These are phyloP conservation scores for Hyphodiscus sp. DNA, from an alignment of 2,329 filamentous ascomycete genomes.

Conservation along the genomic window DNA sequence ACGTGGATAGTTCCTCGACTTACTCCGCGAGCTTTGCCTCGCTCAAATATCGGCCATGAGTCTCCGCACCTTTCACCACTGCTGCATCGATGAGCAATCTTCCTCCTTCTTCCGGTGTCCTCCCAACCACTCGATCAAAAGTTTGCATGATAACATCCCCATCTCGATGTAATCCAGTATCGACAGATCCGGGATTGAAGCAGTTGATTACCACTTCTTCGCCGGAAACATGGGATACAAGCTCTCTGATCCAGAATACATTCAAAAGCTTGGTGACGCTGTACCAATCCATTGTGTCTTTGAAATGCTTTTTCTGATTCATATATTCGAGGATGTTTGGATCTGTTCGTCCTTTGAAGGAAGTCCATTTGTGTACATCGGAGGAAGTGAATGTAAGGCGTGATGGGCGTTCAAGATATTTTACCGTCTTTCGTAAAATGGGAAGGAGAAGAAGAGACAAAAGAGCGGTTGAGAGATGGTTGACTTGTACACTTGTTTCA, in stretches of 20 bases:
- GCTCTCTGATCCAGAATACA: conserved; percentile 1
- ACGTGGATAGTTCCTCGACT: background rate
- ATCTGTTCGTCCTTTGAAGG: conserved; percentile 4
- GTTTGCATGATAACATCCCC: conserved; percentile 1
- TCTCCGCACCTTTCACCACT: conserved; percentile 1
- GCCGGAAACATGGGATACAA: background rate
- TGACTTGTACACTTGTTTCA: conserved; percentile 6
- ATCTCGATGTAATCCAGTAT: conserved; percentile 3
- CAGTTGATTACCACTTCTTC: conserved; percentile 1
- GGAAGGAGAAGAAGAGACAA: conserved; percentile 1
- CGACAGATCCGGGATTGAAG: conserved; percentile 3
- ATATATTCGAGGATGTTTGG: conserved; percentile 4
- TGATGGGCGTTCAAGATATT: background rate
- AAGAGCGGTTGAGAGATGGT: conserved; percentile 4
- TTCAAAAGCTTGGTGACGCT: background rate
- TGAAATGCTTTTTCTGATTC: conserved; percentile 1
- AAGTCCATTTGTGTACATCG: conserved; percentile 3
- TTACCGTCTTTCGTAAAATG: background rate
- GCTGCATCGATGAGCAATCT: conserved; percentile 3
- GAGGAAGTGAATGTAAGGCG: conserved; percentile 4
- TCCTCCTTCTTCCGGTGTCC: conserved; percentile 2
- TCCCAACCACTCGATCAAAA: conserved; percentile 1
- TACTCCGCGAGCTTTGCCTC: conserved; percentile 4
- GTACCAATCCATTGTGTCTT: background rate
- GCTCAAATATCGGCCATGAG: conserved; percentile 4